Evolutionary conservation across 371 early-diverging fungal genomes (phyloP).

Genomic region (Circinella umbellata): DNA sequence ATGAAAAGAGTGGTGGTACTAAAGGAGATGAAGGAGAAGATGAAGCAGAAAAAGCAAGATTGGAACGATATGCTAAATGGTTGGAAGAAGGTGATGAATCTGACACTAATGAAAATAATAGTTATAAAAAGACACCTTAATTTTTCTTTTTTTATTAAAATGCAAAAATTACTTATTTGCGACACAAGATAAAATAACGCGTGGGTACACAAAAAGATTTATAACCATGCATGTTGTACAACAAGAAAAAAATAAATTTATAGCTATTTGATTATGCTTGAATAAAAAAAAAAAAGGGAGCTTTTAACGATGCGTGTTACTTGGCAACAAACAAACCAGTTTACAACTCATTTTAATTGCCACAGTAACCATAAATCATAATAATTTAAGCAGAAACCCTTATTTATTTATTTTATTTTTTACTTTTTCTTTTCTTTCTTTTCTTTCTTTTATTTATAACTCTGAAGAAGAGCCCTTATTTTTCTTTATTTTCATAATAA

Average conservation of each 20-base stretch:
- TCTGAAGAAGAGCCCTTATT: background rate
- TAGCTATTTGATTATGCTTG: no score
- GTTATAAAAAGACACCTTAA: background rate
- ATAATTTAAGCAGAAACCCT: background rate
- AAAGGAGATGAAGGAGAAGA: conserved; percentile 65
- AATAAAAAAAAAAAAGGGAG: background rate
- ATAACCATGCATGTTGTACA: background rate
- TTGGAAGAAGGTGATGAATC: conserved; percentile 58
- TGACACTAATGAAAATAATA: conserved; percentile 16
- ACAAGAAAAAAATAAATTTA: background rate
- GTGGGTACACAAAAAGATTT: background rate
- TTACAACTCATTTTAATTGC: no score
- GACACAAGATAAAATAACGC: conserved; percentile 12
- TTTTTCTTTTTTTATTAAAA: background rate
- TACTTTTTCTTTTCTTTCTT: background rate
- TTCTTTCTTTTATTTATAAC: conserved; percentile 6
- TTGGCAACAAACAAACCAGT: background rate
- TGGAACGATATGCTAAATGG: conserved; percentile 85
- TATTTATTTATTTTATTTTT: no score
- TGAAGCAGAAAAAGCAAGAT: conserved; percentile 69
- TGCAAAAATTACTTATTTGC: no score
- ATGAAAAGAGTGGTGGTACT: conserved; percentile 52
- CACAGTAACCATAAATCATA: background rate
- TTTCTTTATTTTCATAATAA: conserved; percentile 10
- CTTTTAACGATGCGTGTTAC: background rate